Evolutionary conservation across 768 basidiomycete species (phyloP).

Genomic region (Auricularia auricula-judae): DNA sequence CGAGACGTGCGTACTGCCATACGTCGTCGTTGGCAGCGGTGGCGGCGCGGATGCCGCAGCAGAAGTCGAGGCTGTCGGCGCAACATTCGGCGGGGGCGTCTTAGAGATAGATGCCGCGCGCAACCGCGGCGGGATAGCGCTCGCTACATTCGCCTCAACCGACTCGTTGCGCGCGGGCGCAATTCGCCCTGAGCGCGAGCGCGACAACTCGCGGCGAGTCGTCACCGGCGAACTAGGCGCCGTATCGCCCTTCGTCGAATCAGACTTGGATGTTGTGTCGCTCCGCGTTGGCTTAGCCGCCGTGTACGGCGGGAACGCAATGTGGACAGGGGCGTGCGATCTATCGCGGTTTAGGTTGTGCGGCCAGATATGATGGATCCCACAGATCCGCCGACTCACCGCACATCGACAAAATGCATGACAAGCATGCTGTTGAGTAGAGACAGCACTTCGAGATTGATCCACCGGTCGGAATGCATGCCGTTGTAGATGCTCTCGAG

Average conservation of each 20-base stretch:
- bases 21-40: too few relatives aligned
- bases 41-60: neutral
- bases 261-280: neutral
- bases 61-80: neutral
- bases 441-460: constrained; percentile 55
- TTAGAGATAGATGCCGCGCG: neutral
- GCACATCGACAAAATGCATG: constrained; percentile 50
- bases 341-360: neutral
- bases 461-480: constrained; percentile 57
- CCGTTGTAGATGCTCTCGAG: constrained; percentile 55
- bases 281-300: constrained; percentile 4
- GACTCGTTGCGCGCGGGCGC: constrained; percentile 6
- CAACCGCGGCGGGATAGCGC: neutral
- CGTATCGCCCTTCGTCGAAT: neutral
- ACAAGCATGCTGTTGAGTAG: constrained; percentile 46
- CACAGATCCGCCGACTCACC: constrained; percentile 1
- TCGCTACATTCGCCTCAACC: neutral
- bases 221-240: neutral
- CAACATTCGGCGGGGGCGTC: neutral
- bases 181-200: constrained; percentile 13
- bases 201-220: constrained; percentile 22
- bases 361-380: neutral
- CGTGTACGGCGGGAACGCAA: constrained; percentile 43
- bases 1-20: neutral
- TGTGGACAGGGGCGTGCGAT: constrained; percentile 47